Conservation (phyloP, 2,329 filamentous ascomycete species). For the Aspergillus neotritici region DNA sequence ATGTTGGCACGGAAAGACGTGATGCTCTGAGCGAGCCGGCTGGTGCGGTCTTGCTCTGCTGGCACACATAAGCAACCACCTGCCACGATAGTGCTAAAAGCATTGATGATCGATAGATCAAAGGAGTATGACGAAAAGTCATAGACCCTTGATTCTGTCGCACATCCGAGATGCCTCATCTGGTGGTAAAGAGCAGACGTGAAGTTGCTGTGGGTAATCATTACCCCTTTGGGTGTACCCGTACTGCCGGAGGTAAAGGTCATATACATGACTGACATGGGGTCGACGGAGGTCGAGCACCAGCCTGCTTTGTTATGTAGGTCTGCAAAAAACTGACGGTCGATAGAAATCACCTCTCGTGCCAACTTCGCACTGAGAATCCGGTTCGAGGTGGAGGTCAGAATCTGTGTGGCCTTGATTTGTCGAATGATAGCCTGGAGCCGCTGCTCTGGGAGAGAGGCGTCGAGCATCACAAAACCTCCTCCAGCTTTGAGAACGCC, state of each 20-base stretch:
- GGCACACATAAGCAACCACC: constrained; percentile 59
- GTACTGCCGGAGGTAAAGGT: constrained; percentile 57
- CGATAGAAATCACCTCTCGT: too few relatives aligned
- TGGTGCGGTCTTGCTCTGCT: constrained; percentile 43
- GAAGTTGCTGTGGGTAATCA: constrained; percentile 58
- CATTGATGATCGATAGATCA: constrained; percentile 50
- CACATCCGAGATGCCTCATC: constrained; percentile 48
- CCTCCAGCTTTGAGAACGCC: too few relatives aligned
- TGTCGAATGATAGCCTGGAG: too few relatives aligned
- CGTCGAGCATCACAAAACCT: too few relatives aligned
- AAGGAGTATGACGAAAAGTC: constrained; percentile 53
- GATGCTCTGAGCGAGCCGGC: constrained; percentile 48
- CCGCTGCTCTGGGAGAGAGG: too few relatives aligned
- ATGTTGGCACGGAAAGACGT: constrained; percentile 48
- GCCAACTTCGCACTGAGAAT: too few relatives aligned
- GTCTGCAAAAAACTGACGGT: too few relatives aligned
- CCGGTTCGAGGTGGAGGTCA: too few relatives aligned
- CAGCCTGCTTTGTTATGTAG: constrained; percentile 28
- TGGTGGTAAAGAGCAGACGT: too few relatives aligned
- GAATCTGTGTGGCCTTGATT: too few relatives aligned
- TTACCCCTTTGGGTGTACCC: constrained; percentile 51
- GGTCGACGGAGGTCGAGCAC: too few relatives aligned
- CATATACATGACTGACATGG: constrained; percentile 56
- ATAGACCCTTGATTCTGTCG: constrained; percentile 53
- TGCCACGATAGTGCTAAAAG: constrained; percentile 50